Evolutionary conservation across 2,329 filamentous ascomycete genomes (phyloP).

Genomic region (Cladosporium velox): DNA sequence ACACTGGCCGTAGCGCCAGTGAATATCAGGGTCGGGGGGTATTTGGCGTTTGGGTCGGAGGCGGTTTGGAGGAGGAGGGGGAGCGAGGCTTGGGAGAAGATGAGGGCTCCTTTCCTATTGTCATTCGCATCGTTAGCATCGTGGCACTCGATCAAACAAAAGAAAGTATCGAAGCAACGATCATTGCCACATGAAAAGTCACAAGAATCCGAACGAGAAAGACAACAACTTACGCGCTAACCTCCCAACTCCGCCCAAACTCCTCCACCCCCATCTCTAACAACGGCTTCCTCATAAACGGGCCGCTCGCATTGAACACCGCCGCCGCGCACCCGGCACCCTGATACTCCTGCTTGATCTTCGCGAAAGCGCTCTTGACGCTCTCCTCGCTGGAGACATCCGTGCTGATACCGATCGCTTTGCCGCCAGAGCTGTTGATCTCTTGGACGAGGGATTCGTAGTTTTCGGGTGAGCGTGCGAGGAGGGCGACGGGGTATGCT

Average conservation of each 20-base stretch:
- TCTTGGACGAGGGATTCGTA: constrained; percentile 68
- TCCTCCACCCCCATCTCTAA: constrained; percentile 62
- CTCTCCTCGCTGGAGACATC: constrained; percentile 61
- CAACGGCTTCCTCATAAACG: constrained; percentile 61
- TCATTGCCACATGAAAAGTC: background rate
- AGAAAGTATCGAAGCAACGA: background rate
- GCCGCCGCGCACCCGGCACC: constrained; percentile 55
- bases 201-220: background rate
- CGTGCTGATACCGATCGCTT: constrained; percentile 69
- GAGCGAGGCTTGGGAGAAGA: constrained; percentile 71
- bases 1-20: constrained; percentile 83
- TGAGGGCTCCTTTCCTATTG: constrained; percentile 66
- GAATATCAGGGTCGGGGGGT: constrained; percentile 79
- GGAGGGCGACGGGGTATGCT: constrained; percentile 70
- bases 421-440: constrained; percentile 67
- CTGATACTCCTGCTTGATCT: constrained; percentile 61
- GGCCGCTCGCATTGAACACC: constrained; percentile 68
- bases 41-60: constrained; percentile 47
- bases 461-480: constrained; percentile 68
- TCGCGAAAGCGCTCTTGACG: constrained; percentile 62
- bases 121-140: background rate
- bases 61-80: constrained; percentile 62
- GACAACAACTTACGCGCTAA: constrained; percentile 47
- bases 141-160: too few relatives aligned
- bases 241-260: constrained; percentile 54